Base-by-base conservation (phyloP, 1,284 basidiomycete species). In the Volvariella surrecta region DNA sequence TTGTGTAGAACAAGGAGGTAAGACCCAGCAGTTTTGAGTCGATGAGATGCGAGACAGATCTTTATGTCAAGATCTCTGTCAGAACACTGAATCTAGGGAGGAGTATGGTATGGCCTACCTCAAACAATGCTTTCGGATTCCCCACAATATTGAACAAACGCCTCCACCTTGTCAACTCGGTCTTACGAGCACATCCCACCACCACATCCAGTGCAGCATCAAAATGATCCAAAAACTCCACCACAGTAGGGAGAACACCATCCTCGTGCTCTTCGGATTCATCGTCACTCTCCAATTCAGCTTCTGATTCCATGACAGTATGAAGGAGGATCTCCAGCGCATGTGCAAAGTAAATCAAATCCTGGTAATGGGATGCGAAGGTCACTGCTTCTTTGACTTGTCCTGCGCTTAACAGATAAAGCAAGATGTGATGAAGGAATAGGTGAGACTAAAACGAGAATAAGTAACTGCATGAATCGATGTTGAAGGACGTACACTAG, bases 131-230 rank as follows among this genome's bases (percentile, higher is more conserved):
- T 54, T 90, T 82, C 0, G 96, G 95, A 52, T 82, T 84, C 1
- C 96, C 96, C 3, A 96, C 93, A 13, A 89, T 74, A 45, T 80
- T 81, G 58, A 99, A 99, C 18, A 99, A 66, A 46, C 83, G 75
- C 28, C 74, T 75, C 96, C 96, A 99, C 38, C 89, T 69, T 4
- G 89, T 84, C 54, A 95, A 79, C 62, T 99, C 96, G 2, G 93
- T 99, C 68, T 99, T 99, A 39, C 96, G 74, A 6, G 96, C 96
- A 57, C 95, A 98, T 4, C 89, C 84, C 6, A 98, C 95, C 1
- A 99, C 89, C 3, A 99, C 93, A 48, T 96, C 89, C 43, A 98
- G 67, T 3, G 87, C 78, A 42, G 79, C 83, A 46, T 91, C 85
- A 58, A 98, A 99, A 59, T 98, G 82, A 58, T 99, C 95, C 51